These are phyloP conservation scores for Primulina tabacum DNA, from an alignment of 257 asterid species.

Conservation along the genomic window DNA sequence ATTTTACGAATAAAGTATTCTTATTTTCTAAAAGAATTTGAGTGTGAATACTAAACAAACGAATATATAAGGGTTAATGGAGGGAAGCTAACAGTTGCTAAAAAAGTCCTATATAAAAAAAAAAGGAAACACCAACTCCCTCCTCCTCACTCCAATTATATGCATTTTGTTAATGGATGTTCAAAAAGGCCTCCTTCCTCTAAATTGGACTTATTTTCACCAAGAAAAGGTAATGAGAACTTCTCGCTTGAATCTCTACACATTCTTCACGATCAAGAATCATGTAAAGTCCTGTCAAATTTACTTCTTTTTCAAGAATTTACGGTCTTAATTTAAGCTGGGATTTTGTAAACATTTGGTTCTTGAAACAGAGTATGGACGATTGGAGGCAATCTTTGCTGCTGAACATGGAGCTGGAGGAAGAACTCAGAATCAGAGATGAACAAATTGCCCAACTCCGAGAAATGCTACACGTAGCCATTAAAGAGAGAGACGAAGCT, in stretches of 20 bases:
- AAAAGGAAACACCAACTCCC: background rate
- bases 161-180: background rate
- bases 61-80: background rate
- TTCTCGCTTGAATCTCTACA: background rate
- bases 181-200: background rate
- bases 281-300: background rate
- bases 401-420: background rate
- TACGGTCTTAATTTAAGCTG: background rate
- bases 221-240: background rate
- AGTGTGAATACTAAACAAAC: too few species aligned
- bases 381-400: background rate
- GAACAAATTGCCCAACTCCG: background rate
- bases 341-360: too few species aligned
- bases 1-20: too few species aligned
- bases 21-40: too few species aligned
- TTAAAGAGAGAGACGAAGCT: background rate
- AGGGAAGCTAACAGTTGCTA: background rate
- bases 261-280: background rate
- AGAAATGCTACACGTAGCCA: background rate
- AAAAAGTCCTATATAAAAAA: background rate
- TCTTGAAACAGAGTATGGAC: background rate
- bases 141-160: background rate
- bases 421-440: background rate
- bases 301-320: background rate
- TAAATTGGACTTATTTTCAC: background rate